Percentiles rank a stretch among this genome's conserved stretches.
Conservation (phyloP, 2,329 filamentous ascomycete genomes). For the Keithomyces neogunnii region DNA sequence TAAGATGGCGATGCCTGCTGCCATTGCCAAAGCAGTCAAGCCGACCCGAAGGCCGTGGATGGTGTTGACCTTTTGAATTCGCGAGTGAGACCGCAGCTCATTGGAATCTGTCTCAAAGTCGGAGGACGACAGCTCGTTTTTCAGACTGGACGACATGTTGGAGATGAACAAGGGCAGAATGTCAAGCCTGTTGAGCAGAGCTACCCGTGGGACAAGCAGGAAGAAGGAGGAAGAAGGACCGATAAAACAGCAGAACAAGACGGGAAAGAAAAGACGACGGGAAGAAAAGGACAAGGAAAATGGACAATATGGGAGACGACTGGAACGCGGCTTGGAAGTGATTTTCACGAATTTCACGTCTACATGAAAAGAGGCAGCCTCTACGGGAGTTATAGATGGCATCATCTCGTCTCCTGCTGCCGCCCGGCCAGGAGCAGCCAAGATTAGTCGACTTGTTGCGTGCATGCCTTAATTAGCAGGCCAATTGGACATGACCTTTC, state of each 20-base stretch:
- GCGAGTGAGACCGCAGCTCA: conserved; percentile 25
- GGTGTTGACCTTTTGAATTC: conserved; percentile 28
- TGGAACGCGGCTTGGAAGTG: no score
- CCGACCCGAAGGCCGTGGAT: conserved; percentile 37
- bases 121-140: conserved; percentile 33
- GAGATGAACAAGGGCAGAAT: conserved; percentile 3
- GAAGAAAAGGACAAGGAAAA: conserved; percentile 6
- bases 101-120: conserved; percentile 41
- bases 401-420: not conserved
- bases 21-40: conserved; percentile 41
- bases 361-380: not conserved
- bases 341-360: not conserved
- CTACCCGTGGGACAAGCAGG: not conserved
- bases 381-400: conserved; percentile 1
- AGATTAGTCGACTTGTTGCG: not conserved
- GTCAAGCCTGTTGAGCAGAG: no score
- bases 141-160: conserved; percentile 21
- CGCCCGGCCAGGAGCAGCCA: not conserved
- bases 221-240: not conserved
- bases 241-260: conserved; percentile 1
- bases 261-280: not conserved
- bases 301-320: conserved; percentile 2
- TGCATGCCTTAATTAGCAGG: not conserved
- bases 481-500: not conserved
- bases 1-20: conserved; percentile 42